Evolutionary conservation across 2,329 filamentous ascomycete species (phyloP).

Genomic region (Phaeosphaeriaceae sp.): DNA sequence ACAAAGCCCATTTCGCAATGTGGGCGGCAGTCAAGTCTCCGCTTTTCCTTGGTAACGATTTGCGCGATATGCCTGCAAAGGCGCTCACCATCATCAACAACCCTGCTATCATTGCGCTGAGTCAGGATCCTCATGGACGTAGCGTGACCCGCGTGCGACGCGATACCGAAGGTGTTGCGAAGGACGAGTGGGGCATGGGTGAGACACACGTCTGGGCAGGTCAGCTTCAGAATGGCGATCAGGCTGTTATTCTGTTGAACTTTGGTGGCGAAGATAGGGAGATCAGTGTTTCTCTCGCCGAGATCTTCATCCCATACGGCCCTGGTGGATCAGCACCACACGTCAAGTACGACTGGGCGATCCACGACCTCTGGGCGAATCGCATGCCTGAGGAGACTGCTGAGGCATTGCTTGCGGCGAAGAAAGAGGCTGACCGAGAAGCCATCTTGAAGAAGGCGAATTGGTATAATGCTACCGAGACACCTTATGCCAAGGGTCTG

Average conservation of each 20-base stretch:
- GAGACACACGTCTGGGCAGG: conserved; percentile 36
- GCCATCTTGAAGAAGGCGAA: conserved; percentile 20
- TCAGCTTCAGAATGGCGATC: conserved; percentile 27
- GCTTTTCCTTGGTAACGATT: conserved; percentile 53
- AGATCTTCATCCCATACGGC: conserved; percentile 33
- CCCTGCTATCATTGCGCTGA: conserved; percentile 35
- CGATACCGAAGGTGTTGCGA: conserved; percentile 23
- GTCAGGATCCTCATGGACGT: conserved; percentile 31
- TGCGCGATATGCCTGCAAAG: conserved; percentile 48
- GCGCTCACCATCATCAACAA: conserved; percentile 52
- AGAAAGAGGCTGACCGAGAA: conserved; percentile 11
- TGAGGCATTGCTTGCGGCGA: conserved; percentile 18
- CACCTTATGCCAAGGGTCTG: conserved; percentile 26
- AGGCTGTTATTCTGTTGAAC: conserved; percentile 30
- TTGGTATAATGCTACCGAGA: conserved; percentile 33
- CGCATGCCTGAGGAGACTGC: conserved; percentile 27
- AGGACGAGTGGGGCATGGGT: conserved; percentile 31
- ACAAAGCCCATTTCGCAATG: conserved; percentile 50
- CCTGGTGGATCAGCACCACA: conserved; percentile 32
- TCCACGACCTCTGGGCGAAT: conserved; percentile 33
- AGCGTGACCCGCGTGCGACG: conserved; percentile 28
- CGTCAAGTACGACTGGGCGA: conserved; percentile 29
- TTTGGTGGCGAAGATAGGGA: conserved; percentile 24
- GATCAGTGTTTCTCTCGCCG: conserved; percentile 28
- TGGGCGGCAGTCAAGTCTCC: conserved; percentile 53